Percentiles rank a stretch among this genome's conserved stretches.
Evolutionary conservation across 2,329 filamentous ascomycete species (phyloP).

Genomic region (Tolypocladium tundrense): DNA sequence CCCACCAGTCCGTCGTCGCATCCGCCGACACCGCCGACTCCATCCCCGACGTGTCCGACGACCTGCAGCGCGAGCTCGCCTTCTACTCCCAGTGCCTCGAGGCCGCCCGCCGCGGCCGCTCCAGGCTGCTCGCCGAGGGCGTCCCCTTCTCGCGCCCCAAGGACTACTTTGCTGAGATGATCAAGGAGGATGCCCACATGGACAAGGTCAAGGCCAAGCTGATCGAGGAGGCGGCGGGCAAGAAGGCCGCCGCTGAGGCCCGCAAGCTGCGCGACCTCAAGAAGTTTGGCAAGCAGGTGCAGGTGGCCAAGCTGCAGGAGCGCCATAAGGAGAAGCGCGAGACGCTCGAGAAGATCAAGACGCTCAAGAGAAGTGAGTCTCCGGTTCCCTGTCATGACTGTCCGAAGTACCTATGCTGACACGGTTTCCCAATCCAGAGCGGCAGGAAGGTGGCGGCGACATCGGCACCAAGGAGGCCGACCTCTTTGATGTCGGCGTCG

Average conservation of each 20-base stretch:
- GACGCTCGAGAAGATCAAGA: constrained; percentile 90
- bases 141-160: constrained; percentile 78
- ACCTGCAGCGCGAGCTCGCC: constrained; percentile 81
- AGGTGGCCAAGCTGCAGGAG: constrained; percentile 93
- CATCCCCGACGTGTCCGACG: constrained; percentile 80
- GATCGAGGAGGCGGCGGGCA: constrained; percentile 80
- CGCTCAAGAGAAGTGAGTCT: constrained; percentile 82
- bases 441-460: constrained; percentile 57
- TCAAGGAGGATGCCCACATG: constrained; percentile 98
- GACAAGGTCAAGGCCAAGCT: constrained; percentile 89
- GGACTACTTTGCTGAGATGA: constrained; percentile 99
- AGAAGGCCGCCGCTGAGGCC: constrained; percentile 87
- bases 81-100: constrained; percentile 87
- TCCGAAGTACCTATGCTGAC: neutral
- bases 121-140: constrained; percentile 69
- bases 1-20: constrained; percentile 69
- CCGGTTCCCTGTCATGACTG: neutral
- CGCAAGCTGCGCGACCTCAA: constrained; percentile 88
- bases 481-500: constrained; percentile 83
- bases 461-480: constrained; percentile 68
- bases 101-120: constrained; percentile 63
- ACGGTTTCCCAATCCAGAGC: constrained; percentile 49
- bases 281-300: constrained; percentile 98
- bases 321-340: constrained; percentile 84
- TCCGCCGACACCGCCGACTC: constrained; percentile 50